Conservation (phyloP, 495 filamentous ascomycete genomes). For the Neurospora sp. region DNA sequence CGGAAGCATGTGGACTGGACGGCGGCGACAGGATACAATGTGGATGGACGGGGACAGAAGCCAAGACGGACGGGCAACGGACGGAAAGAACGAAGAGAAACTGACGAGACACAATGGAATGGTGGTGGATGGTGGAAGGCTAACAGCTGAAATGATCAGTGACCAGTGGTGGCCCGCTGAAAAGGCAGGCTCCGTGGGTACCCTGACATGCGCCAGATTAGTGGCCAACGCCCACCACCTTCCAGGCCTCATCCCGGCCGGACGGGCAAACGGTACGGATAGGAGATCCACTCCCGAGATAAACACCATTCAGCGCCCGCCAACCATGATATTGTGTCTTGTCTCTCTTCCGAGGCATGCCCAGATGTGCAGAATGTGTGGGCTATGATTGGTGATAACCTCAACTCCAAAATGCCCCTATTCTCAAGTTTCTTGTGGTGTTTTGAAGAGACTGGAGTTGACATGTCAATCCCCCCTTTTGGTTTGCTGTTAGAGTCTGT, state of each 20-base stretch:
- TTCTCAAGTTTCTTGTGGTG: neutral
- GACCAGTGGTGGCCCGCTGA: neutral
- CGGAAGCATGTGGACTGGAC: neutral
- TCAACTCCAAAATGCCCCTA: neutral
- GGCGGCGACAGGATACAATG: neutral
- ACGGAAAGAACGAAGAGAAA: neutral
- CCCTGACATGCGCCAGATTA: neutral
- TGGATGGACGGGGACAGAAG: neutral
- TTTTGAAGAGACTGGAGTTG: neutral
- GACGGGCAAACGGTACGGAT: neutral
- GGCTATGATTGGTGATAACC: neutral
- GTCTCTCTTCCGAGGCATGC: neutral
- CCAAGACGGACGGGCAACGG: neutral
- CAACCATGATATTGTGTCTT: neutral
- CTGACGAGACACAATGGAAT: neutral
- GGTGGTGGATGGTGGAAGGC: neutral
- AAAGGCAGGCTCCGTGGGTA: neutral
- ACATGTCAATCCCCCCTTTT: neutral
- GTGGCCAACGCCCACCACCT: neutral
- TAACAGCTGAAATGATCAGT: neutral
- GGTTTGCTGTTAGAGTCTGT: neutral
- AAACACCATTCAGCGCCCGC: neutral
- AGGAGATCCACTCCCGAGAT: neutral
- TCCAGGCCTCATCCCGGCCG: neutral
- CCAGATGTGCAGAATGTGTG: neutral